These are phyloP conservation scores for Casuarina glauca DNA, from an alignment of 306 rosid genomes.

Conservation along the genomic window DNA sequence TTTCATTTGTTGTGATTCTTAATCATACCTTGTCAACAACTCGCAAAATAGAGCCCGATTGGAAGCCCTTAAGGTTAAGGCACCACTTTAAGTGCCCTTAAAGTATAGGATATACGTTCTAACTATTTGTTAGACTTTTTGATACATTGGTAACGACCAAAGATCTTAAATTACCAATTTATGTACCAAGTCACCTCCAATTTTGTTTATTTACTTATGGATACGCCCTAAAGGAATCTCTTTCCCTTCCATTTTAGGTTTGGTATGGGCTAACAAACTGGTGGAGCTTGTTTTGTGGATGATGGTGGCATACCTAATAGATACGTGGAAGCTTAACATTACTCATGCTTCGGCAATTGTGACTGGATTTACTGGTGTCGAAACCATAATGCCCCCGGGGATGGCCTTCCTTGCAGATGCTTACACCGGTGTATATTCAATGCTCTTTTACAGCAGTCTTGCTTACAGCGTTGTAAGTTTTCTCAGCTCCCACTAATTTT, in stretches of 20 bases:
- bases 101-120: too few relatives aligned
- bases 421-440: slow-evolving; percentile 17
- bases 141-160: too few relatives aligned
- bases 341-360: slow-evolving; percentile 34
- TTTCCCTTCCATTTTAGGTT: background rate
- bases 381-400: slow-evolving; percentile 16
- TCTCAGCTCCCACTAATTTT: background rate
- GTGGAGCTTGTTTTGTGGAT: background rate
- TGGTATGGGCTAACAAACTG: slow-evolving; percentile 12
- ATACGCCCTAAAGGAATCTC: too few relatives aligned
- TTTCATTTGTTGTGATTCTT: too few relatives aligned
- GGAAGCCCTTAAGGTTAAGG: too few relatives aligned
- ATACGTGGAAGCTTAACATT: slow-evolving; percentile 21
- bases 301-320: slow-evolving; percentile 20
- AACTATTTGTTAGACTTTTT: too few relatives aligned
- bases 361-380: slow-evolving; percentile 19
- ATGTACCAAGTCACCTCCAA: too few relatives aligned
- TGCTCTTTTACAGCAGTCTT: slow-evolving; percentile 20
- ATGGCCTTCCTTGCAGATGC: slow-evolving; percentile 22
- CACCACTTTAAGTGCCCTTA: too few relatives aligned
- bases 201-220: too few relatives aligned
- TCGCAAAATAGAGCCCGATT: too few relatives aligned
- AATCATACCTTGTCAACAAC: too few relatives aligned
- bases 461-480: slow-evolving; percentile 25
- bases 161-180: too few relatives aligned